These are phyloP conservation scores for Neurospora cerealis DNA, from an alignment of 495 filamentous ascomycete species.

Conservation along the genomic window DNA sequence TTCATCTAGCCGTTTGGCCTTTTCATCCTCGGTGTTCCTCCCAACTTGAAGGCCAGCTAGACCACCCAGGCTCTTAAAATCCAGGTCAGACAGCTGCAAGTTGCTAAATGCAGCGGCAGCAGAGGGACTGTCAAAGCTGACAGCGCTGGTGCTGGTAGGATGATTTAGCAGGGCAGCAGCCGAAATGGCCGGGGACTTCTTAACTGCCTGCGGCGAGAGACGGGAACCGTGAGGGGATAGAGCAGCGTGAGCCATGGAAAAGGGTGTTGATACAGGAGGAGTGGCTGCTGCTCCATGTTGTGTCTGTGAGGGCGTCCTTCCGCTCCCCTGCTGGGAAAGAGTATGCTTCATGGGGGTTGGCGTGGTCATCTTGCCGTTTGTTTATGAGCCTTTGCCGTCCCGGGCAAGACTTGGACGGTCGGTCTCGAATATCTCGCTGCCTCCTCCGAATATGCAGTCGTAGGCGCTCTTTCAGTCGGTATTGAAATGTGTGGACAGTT, in stretches of 20 bases:
- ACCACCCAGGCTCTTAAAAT: slow-evolving; percentile 27
- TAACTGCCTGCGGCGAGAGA: slow-evolving; percentile 45
- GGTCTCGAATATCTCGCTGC: neutral
- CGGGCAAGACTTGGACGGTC: neutral
- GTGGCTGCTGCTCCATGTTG: slow-evolving; percentile 38
- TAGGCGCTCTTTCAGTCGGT: neutral
- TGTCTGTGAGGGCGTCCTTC: slow-evolving; percentile 34
- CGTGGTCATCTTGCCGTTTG: slow-evolving; percentile 33
- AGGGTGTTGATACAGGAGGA: slow-evolving; percentile 46
- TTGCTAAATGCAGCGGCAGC: slow-evolving; percentile 39
- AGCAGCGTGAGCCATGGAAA: slow-evolving; percentile 38
- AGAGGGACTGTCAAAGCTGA: slow-evolving; percentile 46
- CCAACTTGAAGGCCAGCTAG: slow-evolving; percentile 12
- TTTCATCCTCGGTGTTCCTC: slow-evolving; percentile 48
- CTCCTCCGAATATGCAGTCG: neutral
- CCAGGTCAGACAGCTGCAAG: slow-evolving; percentile 35
- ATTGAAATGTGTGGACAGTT: neutral
- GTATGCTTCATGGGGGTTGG: slow-evolving; percentile 38
- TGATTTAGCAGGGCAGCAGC: slow-evolving; percentile 29
- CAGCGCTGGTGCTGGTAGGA: slow-evolving; percentile 17
- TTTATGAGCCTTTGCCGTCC: neutral
- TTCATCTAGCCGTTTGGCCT: slow-evolving; percentile 41
- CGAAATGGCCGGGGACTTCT: slow-evolving; percentile 41
- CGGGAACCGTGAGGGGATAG: slow-evolving; percentile 41
- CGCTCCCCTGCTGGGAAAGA: slow-evolving; percentile 32